Evolutionary conservation across 192 early-diverging fungal genomes (phyloP).

Genomic region (Chytriomyces sp.): DNA sequence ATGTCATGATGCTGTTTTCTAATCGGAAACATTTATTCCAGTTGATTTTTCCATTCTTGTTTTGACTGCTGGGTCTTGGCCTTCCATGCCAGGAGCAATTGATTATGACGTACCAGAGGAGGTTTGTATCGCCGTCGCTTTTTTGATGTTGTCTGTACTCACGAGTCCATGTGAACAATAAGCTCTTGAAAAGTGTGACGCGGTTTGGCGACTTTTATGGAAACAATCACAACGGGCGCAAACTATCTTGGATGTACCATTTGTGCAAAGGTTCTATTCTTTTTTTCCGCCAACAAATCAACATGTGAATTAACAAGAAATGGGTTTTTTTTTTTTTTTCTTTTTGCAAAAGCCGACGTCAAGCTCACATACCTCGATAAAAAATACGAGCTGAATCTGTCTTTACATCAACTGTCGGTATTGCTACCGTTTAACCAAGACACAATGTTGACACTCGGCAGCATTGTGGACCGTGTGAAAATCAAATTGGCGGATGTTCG

Average conservation of each 20-base stretch:
- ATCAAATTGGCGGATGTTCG: slow-evolving; percentile 60
- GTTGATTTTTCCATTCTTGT: slow-evolving; percentile 78
- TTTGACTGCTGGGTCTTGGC: slow-evolving; percentile 84
- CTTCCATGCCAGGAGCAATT: slow-evolving; percentile 46
- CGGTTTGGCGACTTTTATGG: slow-evolving; percentile 77
- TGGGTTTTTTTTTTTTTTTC: neutral
- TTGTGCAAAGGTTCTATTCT: slow-evolving; percentile 65
- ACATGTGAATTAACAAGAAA: neutral
- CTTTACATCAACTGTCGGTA: slow-evolving; percentile 72
- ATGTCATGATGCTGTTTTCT: neutral
- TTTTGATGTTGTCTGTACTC: neutral
- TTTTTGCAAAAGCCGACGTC: slow-evolving; percentile 61
- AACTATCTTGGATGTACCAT: slow-evolving; percentile 82
- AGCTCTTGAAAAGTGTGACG: slow-evolving; percentile 72
- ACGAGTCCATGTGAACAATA: too few relatives aligned
- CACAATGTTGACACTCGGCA: slow-evolving; percentile 49
- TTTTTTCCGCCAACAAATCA: neutral
- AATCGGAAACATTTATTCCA: slow-evolving; percentile 21
- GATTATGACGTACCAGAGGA: slow-evolving; percentile 53
- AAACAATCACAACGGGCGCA: slow-evolving; percentile 73
- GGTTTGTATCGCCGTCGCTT: slow-evolving; percentile 27
- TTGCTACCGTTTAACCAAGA: slow-evolving; percentile 72
- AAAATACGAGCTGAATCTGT: slow-evolving; percentile 78
- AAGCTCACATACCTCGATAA: slow-evolving; percentile 70
- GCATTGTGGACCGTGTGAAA: slow-evolving; percentile 62